Evolutionary conservation across 2,329 filamentous ascomycete species (phyloP), one percentile per base, ranked within the genome.

Genomic region (Fusarium sp.): DNA sequence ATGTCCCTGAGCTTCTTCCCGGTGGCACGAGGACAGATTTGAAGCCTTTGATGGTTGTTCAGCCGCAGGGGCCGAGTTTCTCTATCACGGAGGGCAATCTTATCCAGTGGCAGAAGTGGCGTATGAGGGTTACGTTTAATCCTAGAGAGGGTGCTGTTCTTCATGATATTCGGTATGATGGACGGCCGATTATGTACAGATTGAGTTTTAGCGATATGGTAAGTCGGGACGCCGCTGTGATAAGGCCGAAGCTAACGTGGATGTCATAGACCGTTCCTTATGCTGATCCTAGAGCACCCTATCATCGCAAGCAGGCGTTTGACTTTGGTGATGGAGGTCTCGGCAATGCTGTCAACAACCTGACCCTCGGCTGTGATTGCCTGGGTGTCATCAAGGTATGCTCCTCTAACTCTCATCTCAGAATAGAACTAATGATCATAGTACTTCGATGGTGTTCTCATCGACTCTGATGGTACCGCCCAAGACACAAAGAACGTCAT

Each of bases 171-270:
- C 83, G 84, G 53, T 92, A 90, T 64, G 88, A 90, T 65, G 87
- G 85, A 11, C 83, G 89, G 25, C 87, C 83, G 52, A 79, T 92
- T n/a, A 82, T 92, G 71, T 89, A 92, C 76, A 83, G 90, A 3
- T 76, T 92, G 20, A 86, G 85, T 33, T 81, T 92, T 35, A 86
- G 85, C 53, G 90, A 92, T 73, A 92, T 92, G 90, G 85, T 85
- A 47, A 52, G 73, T 19, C 9, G 1, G 14, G 7, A 1, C 14
- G 0, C 13, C 0, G 15, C 4, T 7, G 3, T n/a, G 4, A n/a
- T 7, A 0, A 10, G 4, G 13, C 27, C 2, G 1, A 0, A 11
- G 7, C 53, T 71, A 11, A 71, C 7, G 0, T 2, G 1, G 0
- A 6, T 25, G 9, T 9, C 9, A 33, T 2, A 75, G 75, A 78